Percentiles rank a stretch among this genome's conserved stretches.
These are phyloP conservation scores for Trypanosoma congolense DNA, from an alignment of 208 protist species.

Conservation along the genomic window DNA sequence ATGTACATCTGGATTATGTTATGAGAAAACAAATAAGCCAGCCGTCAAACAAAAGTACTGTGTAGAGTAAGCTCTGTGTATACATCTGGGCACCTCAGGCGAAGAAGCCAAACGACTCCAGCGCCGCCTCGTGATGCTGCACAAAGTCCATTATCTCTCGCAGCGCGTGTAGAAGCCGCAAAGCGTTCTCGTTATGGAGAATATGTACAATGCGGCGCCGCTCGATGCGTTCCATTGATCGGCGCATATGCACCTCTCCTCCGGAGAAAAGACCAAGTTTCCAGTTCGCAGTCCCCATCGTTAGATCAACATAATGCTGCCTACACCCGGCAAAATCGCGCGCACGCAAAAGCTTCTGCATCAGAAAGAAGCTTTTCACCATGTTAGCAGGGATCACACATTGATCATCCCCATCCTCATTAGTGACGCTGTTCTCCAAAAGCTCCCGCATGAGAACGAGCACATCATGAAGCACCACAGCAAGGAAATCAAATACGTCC, in stretches of 20 bases:
- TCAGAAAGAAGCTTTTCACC: constrained; percentile 23
- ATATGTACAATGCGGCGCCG: constrained; percentile 72
- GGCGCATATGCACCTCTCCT: constrained; percentile 86
- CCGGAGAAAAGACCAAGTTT: constrained; percentile 80
- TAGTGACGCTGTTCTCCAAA: background rate
- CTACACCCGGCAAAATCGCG: constrained; percentile 35
- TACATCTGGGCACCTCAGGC: no score
- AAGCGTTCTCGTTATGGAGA: constrained; percentile 79
- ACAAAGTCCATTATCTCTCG: constrained; percentile 48
- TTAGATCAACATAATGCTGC: constrained; percentile 70
- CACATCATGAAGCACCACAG: constrained; percentile 42
- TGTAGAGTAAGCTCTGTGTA: no score
- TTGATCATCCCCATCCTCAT: background rate
- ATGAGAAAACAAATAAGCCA: background rate
- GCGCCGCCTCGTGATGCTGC: constrained; percentile 19
- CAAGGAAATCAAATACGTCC: constrained; percentile 49
- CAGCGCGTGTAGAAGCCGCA: constrained; percentile 59
- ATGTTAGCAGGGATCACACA: constrained; percentile 34
- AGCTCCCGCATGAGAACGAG: background rate
- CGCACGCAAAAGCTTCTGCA: constrained; percentile 29
- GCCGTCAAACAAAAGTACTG: no score
- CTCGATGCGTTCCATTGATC: constrained; percentile 75
- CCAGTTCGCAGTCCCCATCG: constrained; percentile 80
- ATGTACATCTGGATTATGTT: background rate
- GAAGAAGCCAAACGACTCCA: constrained; percentile 11